Conservation (phyloP, 768 basidiomycete species). For the Tulasnella sp. region DNA sequence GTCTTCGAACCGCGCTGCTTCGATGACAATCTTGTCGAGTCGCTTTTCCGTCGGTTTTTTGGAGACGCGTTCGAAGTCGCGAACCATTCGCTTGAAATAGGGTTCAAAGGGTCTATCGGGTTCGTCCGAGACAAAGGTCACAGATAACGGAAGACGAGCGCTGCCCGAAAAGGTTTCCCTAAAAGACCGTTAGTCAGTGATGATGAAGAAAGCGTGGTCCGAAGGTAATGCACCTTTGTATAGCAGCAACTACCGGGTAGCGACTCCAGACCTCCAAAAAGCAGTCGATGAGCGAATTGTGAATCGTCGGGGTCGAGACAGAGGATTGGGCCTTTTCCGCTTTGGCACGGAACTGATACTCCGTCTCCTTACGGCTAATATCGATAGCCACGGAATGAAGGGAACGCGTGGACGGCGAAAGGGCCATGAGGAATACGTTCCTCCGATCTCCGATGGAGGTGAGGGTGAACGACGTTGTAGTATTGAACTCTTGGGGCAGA, state of each 20-base stretch:
- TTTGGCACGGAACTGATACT: conserved; percentile 42
- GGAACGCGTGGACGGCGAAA: conserved; percentile 27
- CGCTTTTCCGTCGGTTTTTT: conserved; percentile 38
- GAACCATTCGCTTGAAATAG: conserved; percentile 38
- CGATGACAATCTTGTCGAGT: not conserved
- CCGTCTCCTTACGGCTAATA: conserved; percentile 44
- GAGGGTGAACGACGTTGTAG: conserved; percentile 22
- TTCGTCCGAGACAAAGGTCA: conserved; percentile 5
- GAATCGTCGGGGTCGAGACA: not conserved
- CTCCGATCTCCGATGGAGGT: conserved; percentile 37
- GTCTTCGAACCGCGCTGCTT: conserved; percentile 20
- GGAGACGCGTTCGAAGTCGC: conserved; percentile 37
- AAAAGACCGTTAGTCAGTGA: not conserved
- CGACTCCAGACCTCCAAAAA: conserved; percentile 15
- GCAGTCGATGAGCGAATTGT: conserved; percentile 14
- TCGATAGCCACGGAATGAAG: conserved; percentile 37
- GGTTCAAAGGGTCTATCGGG: conserved; percentile 3
- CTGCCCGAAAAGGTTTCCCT: conserved; percentile 7
- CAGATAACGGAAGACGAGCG: not conserved
- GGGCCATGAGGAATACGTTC: conserved; percentile 33
- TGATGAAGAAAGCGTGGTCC: not conserved
- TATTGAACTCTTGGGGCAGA: conserved; percentile 21
- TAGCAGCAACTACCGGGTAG: conserved; percentile 14
- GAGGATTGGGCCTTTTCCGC: conserved; percentile 12
- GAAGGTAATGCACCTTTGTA: not conserved